Percentiles rank a stretch among this genome's conserved stretches.
Evolutionary conservation across 495 filamentous ascomycete genomes (phyloP).

Genomic region (Terfezia boudieri): DNA sequence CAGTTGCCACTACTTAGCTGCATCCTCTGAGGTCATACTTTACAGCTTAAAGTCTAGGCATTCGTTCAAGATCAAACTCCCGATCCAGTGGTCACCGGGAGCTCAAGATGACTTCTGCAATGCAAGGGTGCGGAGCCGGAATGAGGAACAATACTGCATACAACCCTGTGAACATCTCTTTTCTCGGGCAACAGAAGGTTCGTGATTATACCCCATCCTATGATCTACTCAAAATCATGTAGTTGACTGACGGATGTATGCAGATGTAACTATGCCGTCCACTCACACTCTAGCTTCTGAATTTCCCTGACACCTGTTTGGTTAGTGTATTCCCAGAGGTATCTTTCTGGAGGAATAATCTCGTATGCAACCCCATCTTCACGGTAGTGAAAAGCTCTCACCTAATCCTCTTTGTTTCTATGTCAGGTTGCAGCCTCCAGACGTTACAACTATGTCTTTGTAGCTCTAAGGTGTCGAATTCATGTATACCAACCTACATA

Average conservation of each 20-base stretch:
- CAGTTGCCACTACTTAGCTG: no score
- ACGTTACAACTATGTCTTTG: constrained; percentile 28
- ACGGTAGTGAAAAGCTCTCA: background rate
- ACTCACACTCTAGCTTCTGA: constrained; percentile 6
- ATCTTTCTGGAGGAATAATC: constrained; percentile 16
- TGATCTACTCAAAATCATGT: background rate
- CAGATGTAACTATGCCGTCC: background rate
- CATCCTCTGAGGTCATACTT: no score
- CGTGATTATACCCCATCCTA: background rate
- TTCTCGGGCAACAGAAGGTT: constrained; percentile 14
- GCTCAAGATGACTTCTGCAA: no score
- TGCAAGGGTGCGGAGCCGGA: no score
- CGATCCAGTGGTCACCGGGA: no score
- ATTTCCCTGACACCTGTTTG: constrained; percentile 5
- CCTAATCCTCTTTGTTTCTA: background rate
- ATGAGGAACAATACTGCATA: constrained; percentile 1
- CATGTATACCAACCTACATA: constrained; percentile 51
- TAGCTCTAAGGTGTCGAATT: constrained; percentile 48
- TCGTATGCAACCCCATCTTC: constrained; percentile 2
- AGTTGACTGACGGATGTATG: background rate
- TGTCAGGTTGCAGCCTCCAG: constrained; percentile 14
- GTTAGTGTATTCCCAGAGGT: constrained; percentile 12
- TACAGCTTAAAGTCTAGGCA: no score
- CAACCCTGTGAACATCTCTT: constrained; percentile 10
- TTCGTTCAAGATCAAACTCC: no score